Evolutionary conservation across 2,329 filamentous ascomycete species (phyloP), one percentile per base, ranked within the genome.

Genomic region (Alternaria brassicicola): DNA sequence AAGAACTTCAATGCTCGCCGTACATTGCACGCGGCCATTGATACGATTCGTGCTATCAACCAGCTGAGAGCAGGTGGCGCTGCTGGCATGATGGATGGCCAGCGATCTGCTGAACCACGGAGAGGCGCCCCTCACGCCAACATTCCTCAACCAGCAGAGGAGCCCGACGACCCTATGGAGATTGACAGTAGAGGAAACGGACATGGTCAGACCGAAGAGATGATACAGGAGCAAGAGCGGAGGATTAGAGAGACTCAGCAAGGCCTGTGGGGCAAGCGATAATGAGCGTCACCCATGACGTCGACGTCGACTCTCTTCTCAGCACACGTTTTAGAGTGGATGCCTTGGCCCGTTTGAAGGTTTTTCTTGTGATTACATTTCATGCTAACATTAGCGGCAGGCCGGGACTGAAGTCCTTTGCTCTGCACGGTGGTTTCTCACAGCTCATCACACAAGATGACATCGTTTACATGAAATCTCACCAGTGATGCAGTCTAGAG

Each of bases 1-100:
- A 89, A 89, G 82, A 89, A 89, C 72, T 89, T 89, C 80, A 89
- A 89, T 63, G 87, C 87, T 1, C 78, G 87, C 2, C 79, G 86
- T 39, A 89, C 86, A 12, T 78, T 89, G 33, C 87, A 89, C 75
- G 87, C 87, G 56, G 87, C 87, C 15, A 89, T 89, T 66, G 87
- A 89, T 72, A 89, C 87, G 1, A 87, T 89, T 30, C 81, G 87
- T 23, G 87, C 87, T 2, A 89, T 89, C 74, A 89, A 89, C 70
- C 88, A 89, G 74, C 77, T 89, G 13, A 80, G 87, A 61, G 86
- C 87, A 38, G 86, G 85, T 26, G 84, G 84, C 28, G 80, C 76
- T 3, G 81, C 86, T 36, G 80, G 76, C 4, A 86, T 88, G 82
- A 86, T 86, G 84, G 86, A 88, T 56, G 86, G 86, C 5, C 82